Evolutionary conservation across 495 filamentous ascomycete species (phyloP).

Genomic region (Xylaria telfairii): DNA sequence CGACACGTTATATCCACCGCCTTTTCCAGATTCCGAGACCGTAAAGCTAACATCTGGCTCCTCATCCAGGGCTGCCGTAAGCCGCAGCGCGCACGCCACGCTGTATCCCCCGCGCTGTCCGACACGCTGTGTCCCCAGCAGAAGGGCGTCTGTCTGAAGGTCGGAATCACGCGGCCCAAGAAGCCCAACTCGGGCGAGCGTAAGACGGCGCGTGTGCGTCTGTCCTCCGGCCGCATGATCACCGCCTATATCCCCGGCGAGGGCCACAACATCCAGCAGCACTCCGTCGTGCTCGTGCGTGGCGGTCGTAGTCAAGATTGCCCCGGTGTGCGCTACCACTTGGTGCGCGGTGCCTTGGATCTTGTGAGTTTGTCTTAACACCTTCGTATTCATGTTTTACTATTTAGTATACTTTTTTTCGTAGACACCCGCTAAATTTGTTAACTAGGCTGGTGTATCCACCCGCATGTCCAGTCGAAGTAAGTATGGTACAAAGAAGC

Average conservation of each 20-base stretch:
- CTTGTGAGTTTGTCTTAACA: conserved; percentile 67
- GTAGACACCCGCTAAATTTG: neutral
- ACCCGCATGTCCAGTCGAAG: conserved; percentile 82
- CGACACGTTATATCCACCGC: neutral
- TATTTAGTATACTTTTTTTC: neutral
- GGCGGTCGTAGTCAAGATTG: conserved; percentile 95
- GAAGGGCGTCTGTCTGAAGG: conserved; percentile 95
- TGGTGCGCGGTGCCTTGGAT: conserved; percentile 92
- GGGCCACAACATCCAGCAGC: conserved; percentile 98
- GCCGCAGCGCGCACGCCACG: conserved; percentile 76
- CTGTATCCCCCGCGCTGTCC: conserved; percentile 82
- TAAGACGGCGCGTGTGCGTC: conserved; percentile 85
- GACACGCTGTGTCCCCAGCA: conserved; percentile 72
- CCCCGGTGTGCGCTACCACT: conserved; percentile 94
- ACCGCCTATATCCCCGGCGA: conserved; percentile 95
- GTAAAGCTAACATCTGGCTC: conserved; percentile 3
- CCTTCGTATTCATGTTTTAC: neutral
- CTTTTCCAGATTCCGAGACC: too few relatives aligned
- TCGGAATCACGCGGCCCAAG: conserved; percentile 91
- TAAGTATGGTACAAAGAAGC: conserved; percentile 99
- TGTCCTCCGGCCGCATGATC: conserved; percentile 85
- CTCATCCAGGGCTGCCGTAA: conserved; percentile 71
- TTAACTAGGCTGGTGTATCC: conserved; percentile 82
- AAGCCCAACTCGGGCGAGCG: conserved; percentile 97
- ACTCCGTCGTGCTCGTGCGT: conserved; percentile 92